Evolutionary conservation across 108 stramenopile genomes (phyloP), one percentile per base, ranked within the genome.

Genomic region (Nannochloropsis granulata): DNA sequence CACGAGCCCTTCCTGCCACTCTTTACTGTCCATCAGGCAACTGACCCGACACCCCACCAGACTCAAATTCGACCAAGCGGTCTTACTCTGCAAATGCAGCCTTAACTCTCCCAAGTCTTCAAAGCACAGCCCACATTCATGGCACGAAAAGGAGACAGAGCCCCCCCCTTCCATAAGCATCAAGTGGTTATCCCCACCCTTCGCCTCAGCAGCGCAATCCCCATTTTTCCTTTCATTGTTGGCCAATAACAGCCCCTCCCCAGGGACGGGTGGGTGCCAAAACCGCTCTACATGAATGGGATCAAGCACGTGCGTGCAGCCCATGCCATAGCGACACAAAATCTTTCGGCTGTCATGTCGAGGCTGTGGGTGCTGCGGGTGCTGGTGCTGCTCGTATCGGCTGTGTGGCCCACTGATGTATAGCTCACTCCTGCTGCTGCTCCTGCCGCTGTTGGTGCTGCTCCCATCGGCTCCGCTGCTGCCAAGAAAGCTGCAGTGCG

Each of bases 1-100:
- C 7, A 91, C 90, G 0, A 84, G 46, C 13, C 90, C 90, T 44
- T 91, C 90, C 25, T 91, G 90, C 90, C 90, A 91, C 25, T 91
- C 90, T 34, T 86, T 82, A 21, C 84, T 87, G 78, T 91, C 90
- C 79, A 91, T 87, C 12, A 91, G 44, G 79, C 88, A 90, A 86
- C 88, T 90, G 34, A 91, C 89, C 43, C 90, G 42, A 83, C 90
- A 90, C 8, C 90, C 90, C 23, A 91, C 42, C 14, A 91, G 85
- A 14, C 87, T 88, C 81, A 83, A 83, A 45, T 91, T 91, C 23
- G 90, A 90, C 90, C 90, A 91, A 3, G 90, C 90, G 26, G 90
- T 91, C 84, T 91, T 91, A 43, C 90, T 34, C 25, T 85, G 44
- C 87, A 91, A 81, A 78, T 91, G 90, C 25, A 91, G 78, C 90